A percentile compares a stretch with the other conserved stretches of the same genome.
Evolutionary conservation across 441 rosid genomes (phyloP).

Genomic region (Geranium incanum): DNA sequence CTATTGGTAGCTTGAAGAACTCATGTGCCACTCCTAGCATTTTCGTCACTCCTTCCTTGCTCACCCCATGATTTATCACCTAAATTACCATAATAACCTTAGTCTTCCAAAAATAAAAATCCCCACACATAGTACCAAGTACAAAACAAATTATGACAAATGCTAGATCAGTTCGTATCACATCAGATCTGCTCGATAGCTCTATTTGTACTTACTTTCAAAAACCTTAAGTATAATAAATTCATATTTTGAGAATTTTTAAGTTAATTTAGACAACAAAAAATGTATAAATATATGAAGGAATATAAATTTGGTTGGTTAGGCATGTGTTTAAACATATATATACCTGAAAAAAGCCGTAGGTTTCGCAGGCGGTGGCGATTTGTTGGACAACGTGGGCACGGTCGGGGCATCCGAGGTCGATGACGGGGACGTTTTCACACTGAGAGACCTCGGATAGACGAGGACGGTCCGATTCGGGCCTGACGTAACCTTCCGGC

Average conservation of each 20-base stretch:
- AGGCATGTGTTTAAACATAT: too few species aligned
- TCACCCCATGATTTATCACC: slow-evolving; percentile 54
- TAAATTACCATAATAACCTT: neutral
- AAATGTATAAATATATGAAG: too few species aligned
- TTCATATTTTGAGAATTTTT: too few species aligned
- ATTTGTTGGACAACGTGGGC: slow-evolving; percentile 30
- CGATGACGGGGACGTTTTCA: slow-evolving; percentile 46
- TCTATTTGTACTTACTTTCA: too few species aligned
- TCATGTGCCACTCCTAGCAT: slow-evolving; percentile 37
- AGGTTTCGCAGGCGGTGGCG: slow-evolving; percentile 36
- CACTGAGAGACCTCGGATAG: slow-evolving; percentile 43
- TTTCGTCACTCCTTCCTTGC: slow-evolving; percentile 24
- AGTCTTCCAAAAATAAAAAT: too few species aligned
- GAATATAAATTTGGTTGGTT: too few species aligned
- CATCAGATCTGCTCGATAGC: too few species aligned
- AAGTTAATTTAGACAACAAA: too few species aligned
- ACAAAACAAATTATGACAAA: too few species aligned
- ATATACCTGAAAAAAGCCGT: slow-evolving; percentile 56
- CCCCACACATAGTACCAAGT: too few species aligned
- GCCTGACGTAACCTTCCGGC: slow-evolving; percentile 52
- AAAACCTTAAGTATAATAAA: too few species aligned
- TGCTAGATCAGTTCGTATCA: too few species aligned
- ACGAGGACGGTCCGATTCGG: slow-evolving; percentile 50
- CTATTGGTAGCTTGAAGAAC: slow-evolving; percentile 46
- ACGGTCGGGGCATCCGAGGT: slow-evolving; percentile 38